Evolutionary conservation across 495 filamentous ascomycete species (phyloP).

Genomic region (Hypoxylon cercidicola): DNA sequence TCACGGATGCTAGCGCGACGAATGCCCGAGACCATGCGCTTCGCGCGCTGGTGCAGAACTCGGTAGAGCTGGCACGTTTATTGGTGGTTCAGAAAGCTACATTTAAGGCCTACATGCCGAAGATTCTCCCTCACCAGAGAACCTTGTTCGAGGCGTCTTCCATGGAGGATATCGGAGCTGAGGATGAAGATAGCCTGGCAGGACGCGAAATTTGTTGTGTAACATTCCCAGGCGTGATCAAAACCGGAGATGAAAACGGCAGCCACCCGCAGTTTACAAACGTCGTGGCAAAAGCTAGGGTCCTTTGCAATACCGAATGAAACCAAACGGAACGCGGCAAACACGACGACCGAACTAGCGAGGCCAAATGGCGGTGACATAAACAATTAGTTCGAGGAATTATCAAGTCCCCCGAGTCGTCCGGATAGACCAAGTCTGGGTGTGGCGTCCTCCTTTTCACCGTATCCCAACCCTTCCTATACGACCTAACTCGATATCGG

Average conservation of each 20-base stretch:
- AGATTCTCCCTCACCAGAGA: constrained; percentile 58
- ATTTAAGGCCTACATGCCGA: constrained; percentile 62
- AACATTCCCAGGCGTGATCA: constrained; percentile 64
- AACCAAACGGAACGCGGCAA: constrained; percentile 20
- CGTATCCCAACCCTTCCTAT: constrained; percentile 4
- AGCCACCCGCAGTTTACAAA: constrained; percentile 62
- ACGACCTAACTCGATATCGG: constrained; percentile 32
- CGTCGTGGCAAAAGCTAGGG: constrained; percentile 64
- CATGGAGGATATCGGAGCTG: constrained; percentile 68
- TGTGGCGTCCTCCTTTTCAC: constrained; percentile 24
- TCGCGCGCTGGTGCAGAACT: constrained; percentile 53
- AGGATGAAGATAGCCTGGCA: constrained; percentile 60
- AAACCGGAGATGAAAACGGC: constrained; percentile 66
- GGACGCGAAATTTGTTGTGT: constrained; percentile 59
- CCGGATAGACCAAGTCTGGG: constrained; percentile 18
- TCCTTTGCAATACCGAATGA: constrained; percentile 63
- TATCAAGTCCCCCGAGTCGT: constrained; percentile 8
- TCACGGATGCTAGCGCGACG: constrained; percentile 53
- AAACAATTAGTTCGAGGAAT: constrained; percentile 29
- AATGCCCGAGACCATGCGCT: constrained; percentile 60
- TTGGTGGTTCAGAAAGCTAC: constrained; percentile 64
- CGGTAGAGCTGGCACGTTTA: constrained; percentile 61
- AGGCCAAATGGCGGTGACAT: constrained; percentile 36
- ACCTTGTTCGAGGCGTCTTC: constrained; percentile 59
- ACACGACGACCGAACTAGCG: background rate